A percentile compares a stretch with the other conserved stretches of the same genome.
Conservation (phyloP, 1,139 yeast species). For the Ogataea hybrid region DNA sequence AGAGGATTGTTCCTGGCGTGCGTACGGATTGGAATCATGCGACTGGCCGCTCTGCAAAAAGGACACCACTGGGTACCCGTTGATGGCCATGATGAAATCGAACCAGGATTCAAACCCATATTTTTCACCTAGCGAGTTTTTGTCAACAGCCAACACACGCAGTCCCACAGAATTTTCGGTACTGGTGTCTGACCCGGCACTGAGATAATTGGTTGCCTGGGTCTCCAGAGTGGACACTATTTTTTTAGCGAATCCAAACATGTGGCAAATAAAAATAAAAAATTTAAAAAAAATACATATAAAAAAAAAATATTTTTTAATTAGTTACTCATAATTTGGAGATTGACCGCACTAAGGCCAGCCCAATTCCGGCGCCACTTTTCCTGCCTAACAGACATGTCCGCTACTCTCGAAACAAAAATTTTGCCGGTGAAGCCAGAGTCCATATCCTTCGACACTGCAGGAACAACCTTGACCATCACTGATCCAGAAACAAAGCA, state of each 20-base stretch:
- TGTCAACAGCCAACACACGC: constrained; percentile 50
- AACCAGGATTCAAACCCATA: constrained; percentile 77
- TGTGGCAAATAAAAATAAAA: constrained; percentile 27
- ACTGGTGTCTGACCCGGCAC: constrained; percentile 8
- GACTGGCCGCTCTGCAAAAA: constrained; percentile 14
- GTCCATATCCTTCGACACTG: constrained; percentile 39
- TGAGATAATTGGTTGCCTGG: constrained; percentile 27
- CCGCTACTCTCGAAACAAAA: constrained; percentile 34
- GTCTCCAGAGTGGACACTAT: constrained; percentile 72
- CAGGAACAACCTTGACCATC: constrained; percentile 35
- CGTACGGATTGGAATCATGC: constrained; percentile 26
- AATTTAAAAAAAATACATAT: not conserved
- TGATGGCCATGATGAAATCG: constrained; percentile 77
- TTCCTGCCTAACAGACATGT: not conserved
- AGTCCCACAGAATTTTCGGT: constrained; percentile 43
- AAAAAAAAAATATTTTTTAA: not conserved
- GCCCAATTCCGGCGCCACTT: constrained; percentile 1
- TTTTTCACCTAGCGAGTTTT: constrained; percentile 40
- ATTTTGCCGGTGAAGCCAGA: constrained; percentile 45
- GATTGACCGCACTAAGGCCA: not conserved
- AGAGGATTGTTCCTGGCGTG: constrained; percentile 7
- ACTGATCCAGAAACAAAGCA: constrained; percentile 48
- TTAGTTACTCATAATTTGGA: not conserved
- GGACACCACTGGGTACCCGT: constrained; percentile 58
- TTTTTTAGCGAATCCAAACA: constrained; percentile 89